Evolutionary conservation across 2,329 filamentous ascomycete species (phyloP), one percentile per base, ranked within the genome.

Genomic region (Beauveria scarabaeidicola): DNA sequence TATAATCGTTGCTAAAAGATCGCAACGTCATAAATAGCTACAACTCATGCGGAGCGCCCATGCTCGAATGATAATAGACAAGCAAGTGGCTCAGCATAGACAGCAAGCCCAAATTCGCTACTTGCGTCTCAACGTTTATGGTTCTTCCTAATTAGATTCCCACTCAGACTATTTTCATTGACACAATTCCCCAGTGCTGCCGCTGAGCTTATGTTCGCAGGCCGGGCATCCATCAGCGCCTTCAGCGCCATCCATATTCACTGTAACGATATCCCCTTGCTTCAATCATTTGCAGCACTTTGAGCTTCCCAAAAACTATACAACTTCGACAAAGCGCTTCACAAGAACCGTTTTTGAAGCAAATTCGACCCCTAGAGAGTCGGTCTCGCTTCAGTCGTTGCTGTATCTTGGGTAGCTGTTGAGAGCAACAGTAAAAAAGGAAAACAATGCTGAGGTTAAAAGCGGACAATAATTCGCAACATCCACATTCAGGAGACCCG

Each of bases 11-110:
- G 17, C 17, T 7, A 1, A 13, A 23, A 43, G 21, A 32, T 58
- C 47, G 19, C 55, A 58, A 52, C 55, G 55, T 58, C 55, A 58
- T 58, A 43, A 15, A 29, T 57, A 43, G 25, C 52, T 54, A 25
- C 52, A 41, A 41, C 17, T 25, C 40, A 54, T 54, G 25, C 52
- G 52, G 52, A 54, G 38, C 40, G 44, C 7, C 25, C 3, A 15
- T 29, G 36, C 6, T n/a, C 17, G 40, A 3, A 32, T 17, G 11
- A 25, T 21, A 38, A 13, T 3, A 17, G 17, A 25, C 40, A 10
- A 21, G 38, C 17, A 8, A 29, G 25, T 43, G 38, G 23, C 52
- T 47, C 3, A 17, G n/a, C 10, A 32, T 17, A 32, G 19, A 36
- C 36, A 41, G 17, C 64, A 46, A 63, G 36, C 25, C 21, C 15